These are phyloP conservation scores for Letharia columbiana DNA, from an alignment of 495 filamentous ascomycete species.

Conservation along the genomic window DNA sequence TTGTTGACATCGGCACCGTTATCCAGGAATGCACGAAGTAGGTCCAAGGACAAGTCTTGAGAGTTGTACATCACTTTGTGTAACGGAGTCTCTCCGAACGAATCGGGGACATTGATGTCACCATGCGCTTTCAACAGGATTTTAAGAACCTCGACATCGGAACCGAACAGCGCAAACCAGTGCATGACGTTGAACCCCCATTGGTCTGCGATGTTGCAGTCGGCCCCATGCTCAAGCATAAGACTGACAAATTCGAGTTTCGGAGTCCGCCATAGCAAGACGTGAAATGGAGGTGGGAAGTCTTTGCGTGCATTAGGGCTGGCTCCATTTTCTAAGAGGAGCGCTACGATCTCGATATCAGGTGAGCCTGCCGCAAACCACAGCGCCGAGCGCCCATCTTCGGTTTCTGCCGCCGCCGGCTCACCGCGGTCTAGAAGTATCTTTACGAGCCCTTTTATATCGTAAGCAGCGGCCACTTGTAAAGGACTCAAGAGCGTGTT, in stretches of 20 bases:
- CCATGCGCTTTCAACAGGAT: not conserved
- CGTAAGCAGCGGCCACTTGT: conserved; percentile 3
- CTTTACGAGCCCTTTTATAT: not conserved
- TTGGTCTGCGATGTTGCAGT: conserved; percentile 1
- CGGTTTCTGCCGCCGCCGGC: not conserved
- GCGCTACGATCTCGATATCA: not conserved
- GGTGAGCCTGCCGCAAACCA: conserved; percentile 2
- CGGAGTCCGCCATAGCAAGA: not conserved
- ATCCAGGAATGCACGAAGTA: not conserved
- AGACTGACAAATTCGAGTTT: conserved; percentile 5
- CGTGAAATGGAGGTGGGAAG: not conserved
- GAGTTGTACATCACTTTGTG: not conserved
- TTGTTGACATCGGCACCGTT: conserved; percentile 7
- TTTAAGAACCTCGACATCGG: not conserved
- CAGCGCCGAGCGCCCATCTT: conserved; percentile 8
- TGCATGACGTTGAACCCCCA: conserved; percentile 5
- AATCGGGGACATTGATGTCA: conserved; percentile 6
- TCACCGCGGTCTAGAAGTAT: conserved; percentile 4
- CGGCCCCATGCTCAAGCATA: conserved; percentile 11
- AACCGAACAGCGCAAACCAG: not conserved
- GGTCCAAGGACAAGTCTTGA: not conserved
- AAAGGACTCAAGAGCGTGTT: not conserved
- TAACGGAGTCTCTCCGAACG: conserved; percentile 4
- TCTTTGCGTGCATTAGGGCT: conserved; percentile 7
- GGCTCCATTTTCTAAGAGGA: not conserved